Evolutionary conservation across 2,329 filamentous ascomycete genomes (phyloP).

Genomic region (Cytospora mali): DNA sequence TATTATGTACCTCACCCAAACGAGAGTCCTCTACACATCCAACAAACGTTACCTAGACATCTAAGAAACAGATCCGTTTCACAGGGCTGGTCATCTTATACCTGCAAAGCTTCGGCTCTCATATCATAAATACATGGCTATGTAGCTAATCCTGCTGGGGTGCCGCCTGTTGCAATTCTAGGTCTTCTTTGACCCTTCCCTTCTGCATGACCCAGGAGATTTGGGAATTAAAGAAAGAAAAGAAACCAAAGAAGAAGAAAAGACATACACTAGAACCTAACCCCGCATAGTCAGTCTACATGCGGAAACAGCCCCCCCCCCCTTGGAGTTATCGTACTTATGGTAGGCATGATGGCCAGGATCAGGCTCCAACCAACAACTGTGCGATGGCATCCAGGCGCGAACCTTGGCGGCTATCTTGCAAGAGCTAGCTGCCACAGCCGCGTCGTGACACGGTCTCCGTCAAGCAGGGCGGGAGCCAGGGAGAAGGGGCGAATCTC

Average conservation of each 20-base stretch:
- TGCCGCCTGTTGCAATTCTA: background rate
- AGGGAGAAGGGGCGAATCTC: no score
- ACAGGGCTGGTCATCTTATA: no score
- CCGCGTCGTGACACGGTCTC: slow-evolving; percentile 17
- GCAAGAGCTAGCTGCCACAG: background rate
- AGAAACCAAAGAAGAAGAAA: background rate
- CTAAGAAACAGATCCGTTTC: background rate
- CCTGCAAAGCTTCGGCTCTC: no score
- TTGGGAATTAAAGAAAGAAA: no score
- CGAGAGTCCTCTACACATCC: no score
- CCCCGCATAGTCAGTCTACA: no score
- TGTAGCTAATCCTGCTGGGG: no score
- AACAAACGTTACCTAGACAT: background rate
- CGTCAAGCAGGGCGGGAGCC: no score
- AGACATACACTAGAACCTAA: no score
- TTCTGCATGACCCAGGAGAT: slow-evolving; percentile 21
- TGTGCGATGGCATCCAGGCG: slow-evolving; percentile 1
- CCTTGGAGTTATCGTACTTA: background rate
- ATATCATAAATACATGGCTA: background rate
- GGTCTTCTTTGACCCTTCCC: background rate
- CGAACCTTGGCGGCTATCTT: slow-evolving; percentile 12
- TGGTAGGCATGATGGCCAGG: background rate
- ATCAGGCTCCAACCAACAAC: background rate
- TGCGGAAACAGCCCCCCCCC: no score
- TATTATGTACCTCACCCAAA: no score